Evolutionary conservation across 1,284 basidiomycete species (phyloP), one percentile per base, ranked within the genome.

Genomic region (Leucoagaricus sp.): DNA sequence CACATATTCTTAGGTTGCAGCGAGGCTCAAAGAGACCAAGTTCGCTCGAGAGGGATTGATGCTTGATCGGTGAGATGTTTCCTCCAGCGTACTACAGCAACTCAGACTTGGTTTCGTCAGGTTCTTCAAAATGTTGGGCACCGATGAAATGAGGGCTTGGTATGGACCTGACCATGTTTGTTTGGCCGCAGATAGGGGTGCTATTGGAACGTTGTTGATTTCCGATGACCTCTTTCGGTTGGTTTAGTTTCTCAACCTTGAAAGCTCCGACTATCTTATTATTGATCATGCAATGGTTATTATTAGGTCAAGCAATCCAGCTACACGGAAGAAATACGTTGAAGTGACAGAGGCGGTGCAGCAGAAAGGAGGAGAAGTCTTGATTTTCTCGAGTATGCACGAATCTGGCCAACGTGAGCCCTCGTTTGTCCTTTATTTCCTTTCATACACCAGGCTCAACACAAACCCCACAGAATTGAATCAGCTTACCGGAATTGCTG

Each of bases 361-460:
- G 61, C 81, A 86, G 48, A 93, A 91, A 62, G 94, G 95, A 28
- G 97, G 89, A 36, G 94, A 98, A 68, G 94, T 95, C 4, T 78
- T 98, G 45, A 95, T 98, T 63, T 99, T 99, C 72, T 97, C 94
- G 6, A 96, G 93, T 65, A 98, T 99, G 96, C 97, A 99, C 71
- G 96, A 99, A 72, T 94, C 92, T 25, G 97, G 97, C 23, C 93
- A 96, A 78, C 93, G 93, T 94, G 67, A 67, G 90, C 77, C 17
- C 40, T 33, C 12, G 1, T 31, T 48, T 49, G 48, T 60, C 48
- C 46, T 31, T 47, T 26, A 55, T 9, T 33, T 52, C n/a, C n/a
- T n/a, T 26, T 49, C 17, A 26, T 19, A 41, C 29, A 42, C 2
- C 48, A 15, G 12, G 26, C 26, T 40, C 60, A 36, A n/a, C n/a